Percentiles rank a stretch among this genome's conserved stretches.
These are phyloP conservation scores for Cordyceps sp. DNA, from an alignment of 2,329 filamentous ascomycete genomes.

Conservation along the genomic window DNA sequence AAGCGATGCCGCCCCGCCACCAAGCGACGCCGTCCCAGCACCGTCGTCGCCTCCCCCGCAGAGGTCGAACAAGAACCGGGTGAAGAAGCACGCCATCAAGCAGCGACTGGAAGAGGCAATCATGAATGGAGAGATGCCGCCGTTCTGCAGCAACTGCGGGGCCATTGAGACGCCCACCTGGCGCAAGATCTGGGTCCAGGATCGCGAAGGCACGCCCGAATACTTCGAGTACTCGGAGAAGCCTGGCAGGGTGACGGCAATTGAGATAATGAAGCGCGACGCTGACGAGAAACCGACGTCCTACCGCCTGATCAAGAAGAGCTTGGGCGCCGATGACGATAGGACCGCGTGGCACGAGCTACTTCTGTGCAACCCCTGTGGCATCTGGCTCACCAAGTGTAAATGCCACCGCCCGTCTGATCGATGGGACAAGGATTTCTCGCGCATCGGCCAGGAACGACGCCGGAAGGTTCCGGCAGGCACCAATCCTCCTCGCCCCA, in stretches of 20 bases:
- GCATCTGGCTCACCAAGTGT: slow-evolving; percentile 85
- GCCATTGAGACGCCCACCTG: slow-evolving; percentile 93
- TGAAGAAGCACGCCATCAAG: slow-evolving; percentile 45
- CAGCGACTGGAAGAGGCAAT: slow-evolving; percentile 47
- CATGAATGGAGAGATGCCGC: slow-evolving; percentile 66
- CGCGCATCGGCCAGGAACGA: slow-evolving; percentile 32
- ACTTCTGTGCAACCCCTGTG: slow-evolving; percentile 86
- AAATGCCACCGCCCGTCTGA: slow-evolving; percentile 69
- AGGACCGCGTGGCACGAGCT: slow-evolving; percentile 53
- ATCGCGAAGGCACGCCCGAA: slow-evolving; percentile 51
- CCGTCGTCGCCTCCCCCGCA: slow-evolving; percentile 24
- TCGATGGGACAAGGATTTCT: slow-evolving; percentile 57
- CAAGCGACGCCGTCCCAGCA: slow-evolving; percentile 22
- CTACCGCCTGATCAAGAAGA: slow-evolving; percentile 69
- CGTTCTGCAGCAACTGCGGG: slow-evolving; percentile 83
- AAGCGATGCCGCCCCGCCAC: slow-evolving; percentile 16
- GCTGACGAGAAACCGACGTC: slow-evolving; percentile 42
- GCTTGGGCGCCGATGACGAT: slow-evolving; percentile 42
- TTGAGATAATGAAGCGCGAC: slow-evolving; percentile 50
- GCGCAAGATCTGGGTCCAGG: slow-evolving; percentile 81
- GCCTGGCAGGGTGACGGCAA: slow-evolving; percentile 56
- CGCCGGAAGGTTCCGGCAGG: slow-evolving; percentile 28
- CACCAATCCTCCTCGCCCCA: slow-evolving; percentile 23
- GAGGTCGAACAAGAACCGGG: slow-evolving; percentile 44
- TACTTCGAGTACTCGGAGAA: slow-evolving; percentile 57